These are phyloP conservation scores for Alternaria rosae DNA, from an alignment of 2,329 filamentous ascomycete species.

Conservation along the genomic window DNA sequence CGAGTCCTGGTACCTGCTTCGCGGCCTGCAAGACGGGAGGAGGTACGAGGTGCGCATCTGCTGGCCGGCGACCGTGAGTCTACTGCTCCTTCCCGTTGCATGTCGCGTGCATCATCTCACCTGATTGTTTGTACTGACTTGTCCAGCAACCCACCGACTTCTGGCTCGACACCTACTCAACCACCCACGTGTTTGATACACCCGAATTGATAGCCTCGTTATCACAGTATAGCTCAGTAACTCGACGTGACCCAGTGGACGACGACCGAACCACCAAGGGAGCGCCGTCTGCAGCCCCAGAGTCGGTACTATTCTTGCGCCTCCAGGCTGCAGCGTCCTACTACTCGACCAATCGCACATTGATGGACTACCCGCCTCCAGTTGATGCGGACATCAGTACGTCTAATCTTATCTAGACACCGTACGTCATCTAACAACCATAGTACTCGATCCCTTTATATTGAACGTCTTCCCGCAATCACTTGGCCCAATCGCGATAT, in stretches of 20 bases:
- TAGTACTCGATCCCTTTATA: slow-evolving; percentile 84
- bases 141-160: slow-evolving; percentile 85
- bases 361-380: slow-evolving; percentile 78
- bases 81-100: slow-evolving; percentile 2
- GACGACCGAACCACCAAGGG: slow-evolving; percentile 3
- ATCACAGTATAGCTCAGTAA: slow-evolving; percentile 63
- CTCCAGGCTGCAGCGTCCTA: slow-evolving; percentile 83
- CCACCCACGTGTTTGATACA: slow-evolving; percentile 67
- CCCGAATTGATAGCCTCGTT: slow-evolving; percentile 71
- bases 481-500: slow-evolving; percentile 73
- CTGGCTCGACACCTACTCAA: slow-evolving; percentile 69
- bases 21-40: slow-evolving; percentile 71
- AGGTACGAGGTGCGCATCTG: slow-evolving; percentile 92
- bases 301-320: slow-evolving; percentile 73
- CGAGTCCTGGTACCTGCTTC: slow-evolving; percentile 81
- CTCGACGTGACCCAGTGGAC: slow-evolving; percentile 50
- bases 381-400: slow-evolving; percentile 76
- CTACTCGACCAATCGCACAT: slow-evolving; percentile 73
- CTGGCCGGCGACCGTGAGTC: slow-evolving; percentile 86
- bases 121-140: slow-evolving; percentile 23
- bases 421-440: slow-evolving; percentile 19
- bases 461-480: slow-evolving; percentile 81
- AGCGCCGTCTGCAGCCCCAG: slow-evolving; percentile 17
- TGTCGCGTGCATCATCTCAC: background rate
- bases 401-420: slow-evolving; percentile 11